Base-by-base conservation (phyloP, 2,329 filamentous ascomycete species). In the Curvularia hawaiiensis region DNA sequence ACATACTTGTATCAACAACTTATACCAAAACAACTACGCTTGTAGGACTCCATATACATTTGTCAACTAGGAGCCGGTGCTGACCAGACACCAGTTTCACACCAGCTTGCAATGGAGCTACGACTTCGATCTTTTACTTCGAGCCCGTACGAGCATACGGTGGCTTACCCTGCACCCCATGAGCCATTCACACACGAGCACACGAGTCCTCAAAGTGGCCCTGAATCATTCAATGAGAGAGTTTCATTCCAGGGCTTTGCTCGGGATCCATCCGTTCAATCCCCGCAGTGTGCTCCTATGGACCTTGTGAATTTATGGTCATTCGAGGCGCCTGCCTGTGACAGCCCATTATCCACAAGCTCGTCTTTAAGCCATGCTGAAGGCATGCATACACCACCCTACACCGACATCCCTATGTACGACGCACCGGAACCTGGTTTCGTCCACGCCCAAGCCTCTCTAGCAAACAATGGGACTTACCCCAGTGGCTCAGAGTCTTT, bases 241-340 rank as follows among this genome's bases (percentile, higher is more conserved):
- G 20, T 40, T 16, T 44, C 46, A 20, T 55, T 57, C 48, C 50
- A 51, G 18, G 41, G 41, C 38, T 46, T 50, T 28, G 26, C 43
- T 7, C 45, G 48, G 12, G 50, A 58, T 28, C 28, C 56, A 24
- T 39, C 56, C 8, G 41, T 38, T 10, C 35, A 50, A 10, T 58
- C 50, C 24, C 30, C 54, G 8, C 33, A 58, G 33, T 51, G 58
- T 26, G 48, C 53, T 48, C 44, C 56, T 7, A 52, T 61, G 12
- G 41, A 53, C 11, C 38, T 53, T 3, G 58, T 64, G 6, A 56
- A 59, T 39, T 50, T 59, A n/a, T 66, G 64, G 65, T 22, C 66
- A 10, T 43, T 67, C 16, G 53, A 60, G 1, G 39, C 40, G 20
- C 50, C 54, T 22, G 31, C 45, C 18, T 57, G 48, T 26, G 54